Evolutionary conservation across 2,329 filamentous ascomycete genomes (phyloP), one percentile per base, ranked within the genome.

Genomic region (Ceratocystis papillata): DNA sequence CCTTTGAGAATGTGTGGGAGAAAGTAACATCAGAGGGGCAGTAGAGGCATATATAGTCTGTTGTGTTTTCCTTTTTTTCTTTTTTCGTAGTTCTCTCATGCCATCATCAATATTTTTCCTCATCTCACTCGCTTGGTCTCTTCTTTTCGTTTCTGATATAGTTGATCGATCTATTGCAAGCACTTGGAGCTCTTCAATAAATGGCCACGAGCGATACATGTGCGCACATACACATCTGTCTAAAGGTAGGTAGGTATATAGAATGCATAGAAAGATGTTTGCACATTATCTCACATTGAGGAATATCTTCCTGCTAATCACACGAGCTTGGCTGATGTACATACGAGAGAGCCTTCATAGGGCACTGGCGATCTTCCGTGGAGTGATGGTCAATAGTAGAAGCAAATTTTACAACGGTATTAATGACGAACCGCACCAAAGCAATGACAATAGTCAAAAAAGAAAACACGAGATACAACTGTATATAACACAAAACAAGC

Each of bases 1-100:
- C 77, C 3, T 84, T 90, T 71, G 87, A 90, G 74, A 83, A 78
- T 70, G 87, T 85, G 1, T 90, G 87, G 87, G 85, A 82, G 63
- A 83, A 85, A 74, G 87, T 87, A 17, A 70, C 63, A 41, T 67
- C 67, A 5, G 63, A 57, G 45, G 59, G 55, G 20, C 50, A 62
- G 33, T 64, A 68, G 62, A 57, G 55, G 48, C 59, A 55, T 28
- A 55, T 28, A 33, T 66, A 66, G 60, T 30, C 17, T 65, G 33
- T 22, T 30, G 66, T 37, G 28, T 28, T 48, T 59, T 63, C 59
- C 59, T 69, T 63, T 41, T 65, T 61, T 62, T 61, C 65, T 50
- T 65, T 65, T 46, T 61, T 65, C 62, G 63, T 55, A 64, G 64
- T 65, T 69, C 37, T 69, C 67, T 70, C 55, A 63, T 65, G 65